Evolutionary conservation across 371 early-diverging fungal species (phyloP), one percentile per base, ranked within the genome.

Genomic region (Mucor irregularis): DNA sequence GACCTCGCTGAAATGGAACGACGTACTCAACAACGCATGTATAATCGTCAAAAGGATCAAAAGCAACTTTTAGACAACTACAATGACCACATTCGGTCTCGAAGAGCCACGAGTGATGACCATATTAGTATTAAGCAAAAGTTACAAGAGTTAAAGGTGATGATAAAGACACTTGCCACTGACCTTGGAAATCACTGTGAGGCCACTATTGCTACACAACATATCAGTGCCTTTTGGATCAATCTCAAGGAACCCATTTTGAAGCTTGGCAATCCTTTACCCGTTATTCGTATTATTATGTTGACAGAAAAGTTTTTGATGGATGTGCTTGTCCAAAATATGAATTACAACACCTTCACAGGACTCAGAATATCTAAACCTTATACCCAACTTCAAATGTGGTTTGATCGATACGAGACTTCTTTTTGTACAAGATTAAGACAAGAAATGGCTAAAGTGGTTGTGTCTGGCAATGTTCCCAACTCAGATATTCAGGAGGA

Each of bases 301-400:
- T 68, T 78, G 44, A 85, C 80, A 33, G 85, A 85, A 47, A 82
- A 82, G 26, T 79, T 82, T 13, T 71, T 85, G 37, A 78, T 78
- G 78, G 78, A 78, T 52, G 73, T 68, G 11, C 58, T 78, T 39
- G 67, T 78, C 3, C 73, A 68, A 47, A 70, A 64, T 37, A 66
- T 73, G 68, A 71, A 69, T n/a, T 66, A 66, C 34, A 67, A 68
- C 25, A 39, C 58, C 1, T 72, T 76, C 38, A 69, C 78, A 2
- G 78, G 75, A 3, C 19, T 69, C 4, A 56, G 52, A 24, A 64
- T 62, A 34, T 58, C 53, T 46, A 61, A 57, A 17, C 63, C 56
- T 24, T 71, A 58, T 45, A 62, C 60, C 13, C 64, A 63, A 21
- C 45, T 69, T 1, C 61, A 64, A 30, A 43, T 47, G 34, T 69